Percentiles rank a stretch among this genome's conserved stretches.
Evolutionary conservation across 129 eudicot genomes (phyloP).

Genomic region (Chrysanthemum seticuspe): DNA sequence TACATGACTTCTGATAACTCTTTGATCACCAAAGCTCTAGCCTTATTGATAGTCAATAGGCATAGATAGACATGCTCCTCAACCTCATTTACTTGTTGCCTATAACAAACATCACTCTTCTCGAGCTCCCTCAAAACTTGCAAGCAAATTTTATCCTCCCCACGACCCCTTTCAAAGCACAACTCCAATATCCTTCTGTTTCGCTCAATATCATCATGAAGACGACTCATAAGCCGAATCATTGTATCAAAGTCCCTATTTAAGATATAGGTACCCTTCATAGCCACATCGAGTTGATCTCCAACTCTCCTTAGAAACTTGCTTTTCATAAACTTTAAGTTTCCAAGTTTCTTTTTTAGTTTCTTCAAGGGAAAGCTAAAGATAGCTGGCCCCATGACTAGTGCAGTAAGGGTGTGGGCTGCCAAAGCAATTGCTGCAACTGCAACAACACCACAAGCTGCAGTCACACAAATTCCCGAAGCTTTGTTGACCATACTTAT

Average conservation of each 20-base stretch:
- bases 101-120: slow-evolving; percentile 45
- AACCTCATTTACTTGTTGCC: slow-evolving; percentile 54
- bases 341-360: slow-evolving; percentile 41
- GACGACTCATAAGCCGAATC: slow-evolving; percentile 42
- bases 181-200: slow-evolving; percentile 38
- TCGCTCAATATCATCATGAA: slow-evolving; percentile 59
- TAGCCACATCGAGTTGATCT: slow-evolving; percentile 61
- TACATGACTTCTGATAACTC: slow-evolving; percentile 38
- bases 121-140: slow-evolving; percentile 46
- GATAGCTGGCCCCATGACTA: slow-evolving; percentile 48
- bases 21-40: slow-evolving; percentile 51
- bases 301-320: slow-evolving; percentile 38
- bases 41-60: slow-evolving; percentile 58
- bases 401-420: slow-evolving; percentile 46
- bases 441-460: slow-evolving; percentile 43
- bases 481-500: slow-evolving; percentile 53
- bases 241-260: slow-evolving; percentile 57
- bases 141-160: slow-evolving; percentile 44
- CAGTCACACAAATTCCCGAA: slow-evolving; percentile 43
- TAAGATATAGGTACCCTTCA: slow-evolving; percentile 58
- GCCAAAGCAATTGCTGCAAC: slow-evolving; percentile 46
- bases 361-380: slow-evolving; percentile 47
- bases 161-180: slow-evolving; percentile 42
- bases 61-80: slow-evolving; percentile 69
- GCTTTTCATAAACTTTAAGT: slow-evolving; percentile 29